phyloP scores from a whole-genome alignment of 306 rosid genomes.

The Inga laurina region DNA sequence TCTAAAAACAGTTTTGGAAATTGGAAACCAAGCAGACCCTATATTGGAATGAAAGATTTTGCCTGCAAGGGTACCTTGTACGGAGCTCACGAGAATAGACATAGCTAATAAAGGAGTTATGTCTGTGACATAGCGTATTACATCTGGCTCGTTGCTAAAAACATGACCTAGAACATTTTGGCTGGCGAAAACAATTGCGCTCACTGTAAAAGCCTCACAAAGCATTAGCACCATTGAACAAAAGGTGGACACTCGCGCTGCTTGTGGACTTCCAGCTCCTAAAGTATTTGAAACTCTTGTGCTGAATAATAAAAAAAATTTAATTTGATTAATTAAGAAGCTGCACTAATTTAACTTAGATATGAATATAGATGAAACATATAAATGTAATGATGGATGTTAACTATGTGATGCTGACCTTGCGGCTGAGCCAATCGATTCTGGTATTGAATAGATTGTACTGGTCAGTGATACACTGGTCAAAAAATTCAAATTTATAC shows the following conservation, averaged over 20 bases:
- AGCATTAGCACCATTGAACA: not conserved
- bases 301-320: not conserved
- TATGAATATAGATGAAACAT: not conserved
- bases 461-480: conserved; percentile 50
- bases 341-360: not conserved
- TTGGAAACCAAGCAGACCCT: too few species aligned
- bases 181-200: not conserved
- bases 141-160: not conserved
- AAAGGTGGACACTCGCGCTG: not conserved
- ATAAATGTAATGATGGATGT: not conserved
- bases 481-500: not conserved
- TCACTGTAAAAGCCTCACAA: not conserved
- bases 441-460: conserved; percentile 62
- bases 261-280: conserved; percentile 1
- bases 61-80: conserved; percentile 12
- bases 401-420: conserved; percentile 48
- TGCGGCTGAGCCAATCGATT: conserved; percentile 74
- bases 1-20: too few species aligned
- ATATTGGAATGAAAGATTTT: not conserved
- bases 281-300: conserved; percentile 5
- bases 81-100: not conserved
- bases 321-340: not conserved
- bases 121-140: not conserved
- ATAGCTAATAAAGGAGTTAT: not conserved
- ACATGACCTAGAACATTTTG: not conserved